Percentiles rank a stretch among this genome's conserved stretches.
These are phyloP conservation scores for Crataegus laevigata DNA, from an alignment of 306 rosid genomes.

Conservation along the genomic window DNA sequence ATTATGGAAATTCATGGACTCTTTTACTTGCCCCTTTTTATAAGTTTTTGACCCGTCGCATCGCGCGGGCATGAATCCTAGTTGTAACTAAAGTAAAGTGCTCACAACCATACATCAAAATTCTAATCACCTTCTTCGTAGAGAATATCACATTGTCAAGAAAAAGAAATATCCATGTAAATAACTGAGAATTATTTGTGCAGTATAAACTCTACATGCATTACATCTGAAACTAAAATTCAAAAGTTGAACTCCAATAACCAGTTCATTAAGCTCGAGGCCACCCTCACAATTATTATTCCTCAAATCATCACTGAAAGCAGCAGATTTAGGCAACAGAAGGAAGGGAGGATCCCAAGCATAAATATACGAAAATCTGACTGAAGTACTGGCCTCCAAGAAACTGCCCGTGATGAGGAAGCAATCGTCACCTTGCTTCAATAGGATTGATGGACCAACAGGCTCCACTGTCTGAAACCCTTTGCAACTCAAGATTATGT, in stretches of 20 bases:
- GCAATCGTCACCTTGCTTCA: slow-evolving; percentile 26
- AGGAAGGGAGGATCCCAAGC: slow-evolving; percentile 56
- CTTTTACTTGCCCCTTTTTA: too few species aligned
- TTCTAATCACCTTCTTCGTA: too few species aligned
- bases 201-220: not conserved
- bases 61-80: too few species aligned
- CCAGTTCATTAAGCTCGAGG: not conserved
- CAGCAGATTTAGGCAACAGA: slow-evolving; percentile 27
- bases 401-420: slow-evolving; percentile 30
- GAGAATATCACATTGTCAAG: too few species aligned
- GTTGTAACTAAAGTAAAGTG: too few species aligned
- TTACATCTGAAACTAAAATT: not conserved
- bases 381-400: slow-evolving; percentile 8
- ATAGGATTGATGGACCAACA: slow-evolving; percentile 22
- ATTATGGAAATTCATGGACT: too few species aligned
- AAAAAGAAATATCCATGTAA: too few species aligned
- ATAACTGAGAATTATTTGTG: too few species aligned
- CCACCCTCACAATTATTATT: not conserved
- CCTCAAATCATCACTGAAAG: not conserved
- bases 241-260: too few species aligned
- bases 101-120: too few species aligned
- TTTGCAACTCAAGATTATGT: slow-evolving; percentile 23
- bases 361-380: slow-evolving; percentile 36
- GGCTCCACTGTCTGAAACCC: slow-evolving; percentile 33
- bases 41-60: too few species aligned